phyloP scores from a whole-genome alignment of 495 filamentous ascomycete species.

The Parathielavia appendiculata region DNA sequence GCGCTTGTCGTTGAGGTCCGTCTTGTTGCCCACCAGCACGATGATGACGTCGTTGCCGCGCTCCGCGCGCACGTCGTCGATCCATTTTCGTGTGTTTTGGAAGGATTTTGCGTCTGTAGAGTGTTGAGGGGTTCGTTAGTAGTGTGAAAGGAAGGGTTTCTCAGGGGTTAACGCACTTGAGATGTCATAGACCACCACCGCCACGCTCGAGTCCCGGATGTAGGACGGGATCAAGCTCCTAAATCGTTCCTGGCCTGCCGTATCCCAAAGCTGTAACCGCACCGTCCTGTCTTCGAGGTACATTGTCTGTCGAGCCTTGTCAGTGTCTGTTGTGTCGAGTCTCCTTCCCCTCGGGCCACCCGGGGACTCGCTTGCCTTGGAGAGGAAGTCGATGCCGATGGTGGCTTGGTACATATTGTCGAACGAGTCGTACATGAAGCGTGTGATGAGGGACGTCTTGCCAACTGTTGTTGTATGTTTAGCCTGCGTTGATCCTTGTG shows the following conservation, averaged over 20 bases:
- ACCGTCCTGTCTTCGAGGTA: slow-evolving; percentile 98
- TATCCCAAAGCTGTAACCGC: slow-evolving; percentile 96
- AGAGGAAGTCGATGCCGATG: slow-evolving; percentile 98
- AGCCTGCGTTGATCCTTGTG: slow-evolving; percentile 15
- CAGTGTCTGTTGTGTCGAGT: slow-evolving; percentile 17
- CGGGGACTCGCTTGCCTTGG: slow-evolving; percentile 62
- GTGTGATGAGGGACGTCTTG: slow-evolving; percentile 96
- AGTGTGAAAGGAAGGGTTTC: neutral
- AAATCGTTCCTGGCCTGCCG: slow-evolving; percentile 94
- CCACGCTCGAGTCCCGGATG: slow-evolving; percentile 94
- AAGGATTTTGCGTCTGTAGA: slow-evolving; percentile 79
- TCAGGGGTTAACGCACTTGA: slow-evolving; percentile 53
- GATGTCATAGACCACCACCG: slow-evolving; percentile 97
- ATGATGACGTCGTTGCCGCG: slow-evolving; percentile 98
- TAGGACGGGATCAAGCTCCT: slow-evolving; percentile 95
- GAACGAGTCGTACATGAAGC: slow-evolving; percentile 99
- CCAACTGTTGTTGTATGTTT: slow-evolving; percentile 61
- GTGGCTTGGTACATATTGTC: slow-evolving; percentile 99
- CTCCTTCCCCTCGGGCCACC: slow-evolving; percentile 1
- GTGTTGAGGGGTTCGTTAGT: slow-evolving; percentile 14
- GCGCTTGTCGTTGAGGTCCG: slow-evolving; percentile 93
- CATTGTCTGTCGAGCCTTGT: slow-evolving; percentile 67
- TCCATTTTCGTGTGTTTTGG: slow-evolving; percentile 98
- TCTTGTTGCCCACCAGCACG: slow-evolving; percentile 98
- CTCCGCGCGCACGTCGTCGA: slow-evolving; percentile 95